Base-by-base conservation (phyloP, 352 stramenopile genomes). In the Globisporangium abappressorium region DNA sequence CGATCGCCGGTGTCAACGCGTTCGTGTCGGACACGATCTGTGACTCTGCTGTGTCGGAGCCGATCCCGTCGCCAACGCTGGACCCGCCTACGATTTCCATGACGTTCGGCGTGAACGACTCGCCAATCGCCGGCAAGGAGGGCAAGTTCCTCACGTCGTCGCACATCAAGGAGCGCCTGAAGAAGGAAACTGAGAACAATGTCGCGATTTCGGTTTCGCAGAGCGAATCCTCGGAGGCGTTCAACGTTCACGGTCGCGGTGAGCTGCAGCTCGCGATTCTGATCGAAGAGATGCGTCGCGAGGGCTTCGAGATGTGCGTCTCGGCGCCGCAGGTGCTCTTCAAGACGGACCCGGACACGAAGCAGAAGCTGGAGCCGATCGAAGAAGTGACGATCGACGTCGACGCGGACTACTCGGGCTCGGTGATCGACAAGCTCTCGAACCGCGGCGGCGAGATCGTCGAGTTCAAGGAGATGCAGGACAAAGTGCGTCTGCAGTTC, bases 251-350 rank as follows among this genome's bases (percentile, higher is more conserved):
- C 74, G 97, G 94, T 14, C 85, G 97, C 73, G 98, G 97, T 62
- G 97, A 99, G 69, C 82, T 99, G 61, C 97, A 99, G 80, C 87
- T 99, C 18, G 97, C 97, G 61, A 99, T 99, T 73, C 79, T 99
- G 54, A 98, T 99, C 46, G 98, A 99, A 75, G 96, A 98, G 75
- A 99, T 99, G 97, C 84, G 98, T 64, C 90, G 98, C 51, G 97
- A 99, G 78, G 98, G 98, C 11, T 99, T 98, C 64, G 98, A 99
- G 82, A 96, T 99, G 78, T 97, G 94, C 51, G 97, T 99, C 56
- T 99, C 94, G 24, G 97, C 97, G 43, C 98, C 98, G 18, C 90
- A 96, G 62, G 98, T 99, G 62, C 78, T 99, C 18, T 98, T 98
- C 66, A 90, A 93, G 65, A 90, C 73, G 11, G 90, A 85, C 69